These are phyloP conservation scores for Paecilomyces fulvus DNA, from an alignment of 2,329 filamentous ascomycete species.

Conservation along the genomic window DNA sequence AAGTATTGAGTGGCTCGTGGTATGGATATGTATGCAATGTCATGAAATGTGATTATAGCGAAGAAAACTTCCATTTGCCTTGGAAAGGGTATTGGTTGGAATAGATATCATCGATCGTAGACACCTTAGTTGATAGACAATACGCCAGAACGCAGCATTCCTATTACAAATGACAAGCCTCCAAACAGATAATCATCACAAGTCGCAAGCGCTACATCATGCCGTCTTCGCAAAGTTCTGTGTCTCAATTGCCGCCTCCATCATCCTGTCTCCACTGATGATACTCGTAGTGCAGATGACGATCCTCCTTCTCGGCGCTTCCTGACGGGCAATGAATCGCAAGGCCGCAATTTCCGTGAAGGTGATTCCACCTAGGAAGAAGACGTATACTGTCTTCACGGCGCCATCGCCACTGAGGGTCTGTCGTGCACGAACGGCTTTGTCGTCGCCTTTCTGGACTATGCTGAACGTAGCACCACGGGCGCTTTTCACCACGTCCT, in stretches of 20 bases:
- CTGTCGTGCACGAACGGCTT: constrained; percentile 77
- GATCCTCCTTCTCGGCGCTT: constrained; percentile 72
- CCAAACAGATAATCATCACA: background rate
- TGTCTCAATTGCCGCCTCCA: constrained; percentile 75
- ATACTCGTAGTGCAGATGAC: constrained; percentile 90
- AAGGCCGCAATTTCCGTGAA: constrained; percentile 94
- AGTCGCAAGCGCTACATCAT: background rate
- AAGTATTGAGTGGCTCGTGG: constrained; percentile 17
- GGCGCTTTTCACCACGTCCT: constrained; percentile 81
- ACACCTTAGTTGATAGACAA: background rate
- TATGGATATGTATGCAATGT: no score
- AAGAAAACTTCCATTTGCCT: no score
- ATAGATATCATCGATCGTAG: background rate
- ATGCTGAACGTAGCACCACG: constrained; percentile 86
- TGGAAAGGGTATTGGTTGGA: no score
- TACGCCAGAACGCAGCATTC: background rate
- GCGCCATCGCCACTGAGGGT: constrained; percentile 67
- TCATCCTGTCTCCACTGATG: constrained; percentile 79
- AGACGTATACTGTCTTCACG: constrained; percentile 86
- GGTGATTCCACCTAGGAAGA: constrained; percentile 93
- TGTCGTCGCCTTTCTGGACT: constrained; percentile 84
- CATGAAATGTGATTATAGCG: no score
- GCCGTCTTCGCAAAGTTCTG: constrained; percentile 45
- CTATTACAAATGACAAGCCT: background rate
- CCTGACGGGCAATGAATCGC: constrained; percentile 77